phyloP scores from a whole-genome alignment of 805 yeast species.

The Candida maris region DNA sequence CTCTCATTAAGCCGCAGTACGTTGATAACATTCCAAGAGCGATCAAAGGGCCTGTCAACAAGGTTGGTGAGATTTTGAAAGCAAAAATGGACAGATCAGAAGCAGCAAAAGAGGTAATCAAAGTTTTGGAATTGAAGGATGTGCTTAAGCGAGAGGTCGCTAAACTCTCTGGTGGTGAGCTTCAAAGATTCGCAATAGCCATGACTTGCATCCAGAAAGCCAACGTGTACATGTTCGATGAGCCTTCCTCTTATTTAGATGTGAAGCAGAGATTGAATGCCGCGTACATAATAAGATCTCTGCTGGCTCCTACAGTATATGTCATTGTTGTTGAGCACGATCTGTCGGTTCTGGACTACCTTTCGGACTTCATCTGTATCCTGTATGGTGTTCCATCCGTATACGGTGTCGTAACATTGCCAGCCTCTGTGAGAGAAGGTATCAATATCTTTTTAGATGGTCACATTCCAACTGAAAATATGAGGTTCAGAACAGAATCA shows the following conservation, averaged over 20 bases:
- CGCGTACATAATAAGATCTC: constrained; percentile 87
- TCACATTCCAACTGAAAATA: constrained; percentile 92
- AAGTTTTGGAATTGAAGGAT: constrained; percentile 67
- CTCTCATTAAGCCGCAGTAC: constrained; percentile 98
- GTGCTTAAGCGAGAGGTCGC: constrained; percentile 84
- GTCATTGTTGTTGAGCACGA: constrained; percentile 99
- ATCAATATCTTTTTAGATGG: constrained; percentile 98
- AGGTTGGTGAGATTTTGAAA: constrained; percentile 80
- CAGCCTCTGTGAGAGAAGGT: constrained; percentile 97
- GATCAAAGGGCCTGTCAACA: constrained; percentile 80
- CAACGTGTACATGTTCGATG: constrained; percentile 98
- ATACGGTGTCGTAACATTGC: constrained; percentile 97
- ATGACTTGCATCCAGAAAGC: constrained; percentile 95
- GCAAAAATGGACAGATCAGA: constrained; percentile 72
- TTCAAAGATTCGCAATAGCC: constrained; percentile 97
- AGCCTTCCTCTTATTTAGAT: constrained; percentile 97
- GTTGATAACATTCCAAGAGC: constrained; percentile 98
- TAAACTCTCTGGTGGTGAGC: constrained; percentile 95
- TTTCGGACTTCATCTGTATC: constrained; percentile 95
- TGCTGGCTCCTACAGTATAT: constrained; percentile 71
- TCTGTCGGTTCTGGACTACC: constrained; percentile 92
- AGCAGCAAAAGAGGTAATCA: constrained; percentile 60
- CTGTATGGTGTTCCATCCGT: constrained; percentile 97
- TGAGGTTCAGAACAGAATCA: constrained; percentile 95
- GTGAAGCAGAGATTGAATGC: constrained; percentile 98